A percentile compares a stretch with the other conserved stretches of the same genome.
phyloP scores from a whole-genome alignment of 1,139 yeast genomes.

The Suhomyces maxii region DNA sequence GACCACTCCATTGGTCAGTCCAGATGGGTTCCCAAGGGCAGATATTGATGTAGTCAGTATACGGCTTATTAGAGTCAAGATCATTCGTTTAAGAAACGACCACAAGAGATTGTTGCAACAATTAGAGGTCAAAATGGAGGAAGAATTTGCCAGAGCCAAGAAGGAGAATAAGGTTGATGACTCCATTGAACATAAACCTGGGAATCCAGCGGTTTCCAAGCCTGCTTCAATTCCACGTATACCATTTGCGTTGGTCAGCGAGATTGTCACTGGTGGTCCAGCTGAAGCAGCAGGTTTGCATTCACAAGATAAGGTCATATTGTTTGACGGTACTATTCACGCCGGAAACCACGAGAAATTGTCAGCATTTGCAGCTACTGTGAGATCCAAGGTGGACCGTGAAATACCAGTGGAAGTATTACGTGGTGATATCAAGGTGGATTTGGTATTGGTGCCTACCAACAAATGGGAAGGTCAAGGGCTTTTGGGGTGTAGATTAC shows the following conservation, averaged over 20 bases:
- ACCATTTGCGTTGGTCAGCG: slow-evolving; percentile 61
- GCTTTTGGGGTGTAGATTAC: slow-evolving; percentile 67
- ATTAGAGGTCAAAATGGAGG: slow-evolving; percentile 47
- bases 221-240: slow-evolving; percentile 16
- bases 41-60: slow-evolving; percentile 80
- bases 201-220: not conserved
- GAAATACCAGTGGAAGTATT: slow-evolving; percentile 35
- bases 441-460: slow-evolving; percentile 49
- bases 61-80: slow-evolving; percentile 59
- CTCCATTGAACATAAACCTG: not conserved
- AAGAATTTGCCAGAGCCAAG: slow-evolving; percentile 34
- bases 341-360: slow-evolving; percentile 54
- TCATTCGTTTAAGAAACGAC: slow-evolving; percentile 72
- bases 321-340: slow-evolving; percentile 51
- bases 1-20: slow-evolving; percentile 62
- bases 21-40: slow-evolving; percentile 81
- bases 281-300: slow-evolving; percentile 42
- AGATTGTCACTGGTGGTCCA: slow-evolving; percentile 51
- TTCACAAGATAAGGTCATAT: slow-evolving; percentile 50
- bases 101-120: slow-evolving; percentile 48
- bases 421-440: slow-evolving; percentile 27
- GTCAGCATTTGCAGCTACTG: slow-evolving; percentile 35
- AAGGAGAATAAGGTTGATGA: not conserved
- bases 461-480: slow-evolving; percentile 70
- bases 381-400: slow-evolving; percentile 25